Base-by-base conservation (phyloP, 75 land plant species). In the Adiantum capillusveneris region DNA sequence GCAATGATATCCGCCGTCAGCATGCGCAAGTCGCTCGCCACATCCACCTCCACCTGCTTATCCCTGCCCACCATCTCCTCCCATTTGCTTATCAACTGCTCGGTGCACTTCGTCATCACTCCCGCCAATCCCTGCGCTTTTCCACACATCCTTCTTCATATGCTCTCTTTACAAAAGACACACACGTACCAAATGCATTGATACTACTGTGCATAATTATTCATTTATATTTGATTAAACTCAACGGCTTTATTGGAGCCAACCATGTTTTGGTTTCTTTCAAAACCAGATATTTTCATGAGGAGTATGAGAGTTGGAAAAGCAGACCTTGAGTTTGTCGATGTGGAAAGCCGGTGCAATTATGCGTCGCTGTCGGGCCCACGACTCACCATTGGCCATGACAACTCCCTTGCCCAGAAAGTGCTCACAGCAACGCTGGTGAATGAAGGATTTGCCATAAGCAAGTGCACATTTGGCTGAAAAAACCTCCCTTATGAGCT, bases 1-100 rank as follows among this genome's bases (percentile, higher is more conserved):
- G 92, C 84, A 18, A 95, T 84, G 36, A 95, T 84, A 37, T 87
- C 85, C 0, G 78, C 85, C 3, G 99, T 72, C 21, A 90, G 69
- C 9, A 65, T 60, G 7, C 60, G 61, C 64, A 95, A 37, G 67
- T 78, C 67, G 12, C 66, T 76, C 0, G 77, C 58, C 0, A 83
- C 66, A 34, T 69, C 79, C 16, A 78, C 49, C 27, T 75, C 73
- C 1, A 22, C 50, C 0, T 56, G 66, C 2, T 12, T 29, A 12
- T 42, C 28, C 0, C 11, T 22, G 6, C 13, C n/a, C 11, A 46
- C 6, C 18, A 21, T 9, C 37, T 34, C 37, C 21, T 60, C 64
- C 71, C 64, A 62, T 39, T 26, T 25, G 13, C 22, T 28, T 24
- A 62, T n/a, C 65, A 48, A 30, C 18, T 17, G 19, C 26, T 31